Evolutionary conservation across 129 eudicot genomes (phyloP).

Genomic region (Tanacetum coccineum): DNA sequence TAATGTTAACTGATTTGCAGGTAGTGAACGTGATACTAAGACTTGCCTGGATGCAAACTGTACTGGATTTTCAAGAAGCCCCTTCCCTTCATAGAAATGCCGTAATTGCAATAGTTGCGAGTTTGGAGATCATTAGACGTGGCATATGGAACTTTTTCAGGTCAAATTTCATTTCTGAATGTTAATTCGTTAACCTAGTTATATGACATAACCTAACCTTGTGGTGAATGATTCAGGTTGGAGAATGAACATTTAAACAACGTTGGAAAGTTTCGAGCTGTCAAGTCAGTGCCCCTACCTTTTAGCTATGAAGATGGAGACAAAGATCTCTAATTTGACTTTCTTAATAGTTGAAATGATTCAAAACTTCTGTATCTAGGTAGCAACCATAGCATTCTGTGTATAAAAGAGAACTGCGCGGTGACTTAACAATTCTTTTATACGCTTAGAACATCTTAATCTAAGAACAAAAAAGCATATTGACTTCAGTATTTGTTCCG

Average conservation of each 20-base stretch:
- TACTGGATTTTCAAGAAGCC: slow-evolving; percentile 43
- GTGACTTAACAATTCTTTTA: background rate
- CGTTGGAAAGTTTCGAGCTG: slow-evolving; percentile 60
- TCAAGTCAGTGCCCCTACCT: slow-evolving; percentile 58
- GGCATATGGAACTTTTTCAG: slow-evolving; percentile 83
- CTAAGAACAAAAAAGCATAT: no score
- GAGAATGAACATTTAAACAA: slow-evolving; percentile 73
- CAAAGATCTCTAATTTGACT: slow-evolving; percentile 18
- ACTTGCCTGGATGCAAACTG: slow-evolving; percentile 72
- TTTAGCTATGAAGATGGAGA: slow-evolving; percentile 50
- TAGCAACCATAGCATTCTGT: background rate
- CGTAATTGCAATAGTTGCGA: slow-evolving; percentile 48
- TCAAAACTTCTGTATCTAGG: slow-evolving; percentile 6
- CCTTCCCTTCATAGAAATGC: slow-evolving; percentile 53
- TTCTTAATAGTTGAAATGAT: background rate
- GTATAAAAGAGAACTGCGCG: background rate
- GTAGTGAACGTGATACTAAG: slow-evolving; percentile 54
- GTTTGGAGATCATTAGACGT: slow-evolving; percentile 70
- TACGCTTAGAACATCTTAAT: no score
- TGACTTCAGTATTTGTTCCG: no score
- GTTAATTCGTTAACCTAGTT: background rate
- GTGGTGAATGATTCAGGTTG: slow-evolving; percentile 29
- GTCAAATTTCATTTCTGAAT: slow-evolving; percentile 22
- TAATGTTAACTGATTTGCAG: slow-evolving; percentile 24
- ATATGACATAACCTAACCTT: background rate